A percentile compares a stretch with the other conserved stretches of the same genome.
Evolutionary conservation across 441 rosid species (phyloP).

Genomic region (Erysimum cheiri): DNA sequence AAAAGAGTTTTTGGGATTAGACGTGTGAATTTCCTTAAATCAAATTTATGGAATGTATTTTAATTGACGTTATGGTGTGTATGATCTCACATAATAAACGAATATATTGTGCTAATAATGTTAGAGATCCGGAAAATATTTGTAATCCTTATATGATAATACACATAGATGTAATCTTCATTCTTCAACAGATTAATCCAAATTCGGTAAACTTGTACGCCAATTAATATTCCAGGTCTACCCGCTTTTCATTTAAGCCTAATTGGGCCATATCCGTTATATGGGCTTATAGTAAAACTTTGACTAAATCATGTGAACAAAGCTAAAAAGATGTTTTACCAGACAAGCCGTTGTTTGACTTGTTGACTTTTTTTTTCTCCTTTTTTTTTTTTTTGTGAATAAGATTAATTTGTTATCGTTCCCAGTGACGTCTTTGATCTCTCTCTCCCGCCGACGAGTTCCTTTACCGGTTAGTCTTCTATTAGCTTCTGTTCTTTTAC

Average conservation of each 20-base stretch:
- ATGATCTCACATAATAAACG: neutral
- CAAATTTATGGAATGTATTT: constrained; percentile 22
- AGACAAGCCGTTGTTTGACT: constrained; percentile 33
- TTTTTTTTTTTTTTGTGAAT: neutral
- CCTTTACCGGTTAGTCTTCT: constrained; percentile 17
- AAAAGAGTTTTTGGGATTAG: neutral
- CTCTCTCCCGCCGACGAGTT: constrained; percentile 30
- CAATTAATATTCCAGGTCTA: neutral
- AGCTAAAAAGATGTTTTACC: neutral
- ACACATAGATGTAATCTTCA: neutral
- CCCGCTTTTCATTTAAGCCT: too few relatives aligned
- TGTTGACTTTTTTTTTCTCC: constrained; percentile 26
- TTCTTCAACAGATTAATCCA: neutral
- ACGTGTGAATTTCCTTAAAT: constrained; percentile 1
- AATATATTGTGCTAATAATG: neutral
- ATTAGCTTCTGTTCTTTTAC: neutral
- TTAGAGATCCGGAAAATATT: neutral
- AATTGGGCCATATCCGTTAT: too few relatives aligned
- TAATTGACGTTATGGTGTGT: neutral
- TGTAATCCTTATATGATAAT: neutral
- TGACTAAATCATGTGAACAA: neutral
- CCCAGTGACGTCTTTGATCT: constrained; percentile 33
- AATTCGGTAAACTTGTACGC: too few relatives aligned
- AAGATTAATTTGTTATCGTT: too few relatives aligned
- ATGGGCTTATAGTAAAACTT: neutral